phyloP scores from a whole-genome alignment of 768 basidiomycete genomes.

The Neoboletus magnificus region DNA sequence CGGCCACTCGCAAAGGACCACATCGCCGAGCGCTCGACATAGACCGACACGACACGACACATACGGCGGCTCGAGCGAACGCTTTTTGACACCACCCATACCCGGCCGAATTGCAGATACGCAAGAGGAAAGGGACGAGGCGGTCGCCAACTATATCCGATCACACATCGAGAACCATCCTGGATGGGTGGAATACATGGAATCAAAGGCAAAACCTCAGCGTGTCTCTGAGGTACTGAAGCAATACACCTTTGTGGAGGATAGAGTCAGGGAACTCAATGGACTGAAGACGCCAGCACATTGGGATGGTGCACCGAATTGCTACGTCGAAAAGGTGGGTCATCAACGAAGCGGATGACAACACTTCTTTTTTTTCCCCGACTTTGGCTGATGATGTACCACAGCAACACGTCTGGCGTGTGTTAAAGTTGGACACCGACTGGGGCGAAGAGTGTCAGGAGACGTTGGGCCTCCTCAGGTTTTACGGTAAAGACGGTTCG shows the following conservation, averaged over 20 bases:
- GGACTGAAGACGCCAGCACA: slow-evolving; percentile 44
- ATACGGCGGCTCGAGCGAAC: slow-evolving; percentile 1
- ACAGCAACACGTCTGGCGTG: slow-evolving; percentile 48
- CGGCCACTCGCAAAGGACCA: slow-evolving; percentile 12
- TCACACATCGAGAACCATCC: slow-evolving; percentile 42
- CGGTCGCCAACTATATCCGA: slow-evolving; percentile 44
- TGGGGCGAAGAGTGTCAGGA: slow-evolving; percentile 51
- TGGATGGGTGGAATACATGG: slow-evolving; percentile 46
- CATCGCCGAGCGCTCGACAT: slow-evolving; percentile 6
- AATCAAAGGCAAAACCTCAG: slow-evolving; percentile 38
- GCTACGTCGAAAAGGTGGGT: slow-evolving; percentile 46
- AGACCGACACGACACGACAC: not conserved
- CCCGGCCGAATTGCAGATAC: slow-evolving; percentile 32
- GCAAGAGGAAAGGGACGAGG: slow-evolving; percentile 39
- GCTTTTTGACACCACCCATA: slow-evolving; percentile 22
- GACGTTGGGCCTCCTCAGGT: slow-evolving; percentile 45
- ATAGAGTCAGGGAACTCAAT: slow-evolving; percentile 44
- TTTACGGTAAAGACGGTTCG: slow-evolving; percentile 57
- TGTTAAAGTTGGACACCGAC: slow-evolving; percentile 41
- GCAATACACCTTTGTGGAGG: slow-evolving; percentile 53
- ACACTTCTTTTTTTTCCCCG: not conserved
- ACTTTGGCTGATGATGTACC: not conserved
- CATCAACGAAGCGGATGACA: slow-evolving; percentile 4
- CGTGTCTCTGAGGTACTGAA: slow-evolving; percentile 41
- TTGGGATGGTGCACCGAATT: slow-evolving; percentile 33